phyloP scores from a whole-genome alignment of 2,329 filamentous ascomycete species.

The Lasiodiplodia sp. region DNA sequence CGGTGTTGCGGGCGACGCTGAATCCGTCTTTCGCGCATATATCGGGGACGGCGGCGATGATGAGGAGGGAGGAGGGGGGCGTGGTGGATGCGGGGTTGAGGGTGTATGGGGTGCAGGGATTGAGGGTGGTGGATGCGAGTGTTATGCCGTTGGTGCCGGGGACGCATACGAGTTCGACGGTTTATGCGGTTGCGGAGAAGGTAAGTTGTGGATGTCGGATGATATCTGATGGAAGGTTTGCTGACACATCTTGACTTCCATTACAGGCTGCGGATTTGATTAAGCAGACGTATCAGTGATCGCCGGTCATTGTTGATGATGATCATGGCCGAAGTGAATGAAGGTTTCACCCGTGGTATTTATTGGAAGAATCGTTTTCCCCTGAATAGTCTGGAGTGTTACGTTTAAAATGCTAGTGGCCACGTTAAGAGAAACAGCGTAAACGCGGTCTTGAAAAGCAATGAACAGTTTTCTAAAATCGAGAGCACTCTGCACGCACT shows the following conservation, averaged over 20 bases:
- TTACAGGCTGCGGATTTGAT: conserved; percentile 15
- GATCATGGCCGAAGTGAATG: no score
- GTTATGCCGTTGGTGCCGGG: conserved; percentile 21
- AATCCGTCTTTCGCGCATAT: conserved; percentile 39
- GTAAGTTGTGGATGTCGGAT: no score
- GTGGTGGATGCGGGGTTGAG: conserved; percentile 19
- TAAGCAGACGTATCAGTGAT: background rate
- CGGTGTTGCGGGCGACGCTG: conserved; percentile 33
- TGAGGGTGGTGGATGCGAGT: conserved; percentile 27
- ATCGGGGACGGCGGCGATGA: conserved; percentile 42
- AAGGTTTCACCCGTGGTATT: no score
- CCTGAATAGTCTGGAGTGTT: no score
- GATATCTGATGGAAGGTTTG: no score
- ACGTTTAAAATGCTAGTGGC: no score
- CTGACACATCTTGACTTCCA: background rate
- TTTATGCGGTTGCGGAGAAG: conserved; percentile 30
- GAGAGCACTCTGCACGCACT: no score
- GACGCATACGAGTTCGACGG: conserved; percentile 12
- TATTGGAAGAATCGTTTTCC: no score
- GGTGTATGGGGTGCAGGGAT: conserved; percentile 15
- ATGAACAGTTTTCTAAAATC: no score
- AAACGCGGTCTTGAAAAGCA: no score
- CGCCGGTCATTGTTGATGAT: no score
- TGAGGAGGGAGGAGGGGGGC: conserved; percentile 4
- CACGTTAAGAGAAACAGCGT: no score